These are phyloP conservation scores for Acorus gramineus DNA, from an alignment of 106 monocot species.

Conservation along the genomic window DNA sequence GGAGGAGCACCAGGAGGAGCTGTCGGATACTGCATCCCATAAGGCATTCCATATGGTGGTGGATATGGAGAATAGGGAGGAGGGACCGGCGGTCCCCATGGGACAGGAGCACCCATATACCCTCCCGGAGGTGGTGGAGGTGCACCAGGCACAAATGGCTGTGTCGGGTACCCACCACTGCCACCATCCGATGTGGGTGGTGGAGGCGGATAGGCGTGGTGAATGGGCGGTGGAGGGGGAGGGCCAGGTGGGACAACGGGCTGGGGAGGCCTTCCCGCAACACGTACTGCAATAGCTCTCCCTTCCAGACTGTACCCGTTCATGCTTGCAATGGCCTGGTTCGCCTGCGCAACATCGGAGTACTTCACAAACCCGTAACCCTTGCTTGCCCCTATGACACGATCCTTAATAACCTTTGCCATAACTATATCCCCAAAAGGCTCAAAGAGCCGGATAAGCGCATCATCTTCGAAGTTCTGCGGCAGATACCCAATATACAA, in stretches of 20 bases:
- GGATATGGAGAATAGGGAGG: constrained; percentile 42
- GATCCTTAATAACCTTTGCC: constrained; percentile 92
- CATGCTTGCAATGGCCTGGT: constrained; percentile 71
- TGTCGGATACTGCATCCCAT: no score
- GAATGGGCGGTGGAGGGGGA: constrained; percentile 21
- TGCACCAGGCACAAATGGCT: constrained; percentile 36
- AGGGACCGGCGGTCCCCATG: constrained; percentile 49
- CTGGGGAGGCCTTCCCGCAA: constrained; percentile 85
- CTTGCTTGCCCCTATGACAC: constrained; percentile 59
- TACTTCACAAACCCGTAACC: constrained; percentile 98
- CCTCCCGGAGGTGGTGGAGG: constrained; percentile 50
- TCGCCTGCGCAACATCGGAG: constrained; percentile 55
- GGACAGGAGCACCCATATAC: constrained; percentile 34
- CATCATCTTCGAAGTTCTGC: constrained; percentile 67
- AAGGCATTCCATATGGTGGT: constrained; percentile 7
- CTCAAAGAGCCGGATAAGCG: constrained; percentile 60
- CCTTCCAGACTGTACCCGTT: constrained; percentile 83
- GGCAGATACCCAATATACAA: constrained; percentile 87
- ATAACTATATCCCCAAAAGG: constrained; percentile 84
- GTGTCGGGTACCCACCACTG: constrained; percentile 54
- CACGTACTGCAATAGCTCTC: constrained; percentile 70
- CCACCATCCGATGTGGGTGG: constrained; percentile 26
- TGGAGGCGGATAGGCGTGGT: constrained; percentile 5
- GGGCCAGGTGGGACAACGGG: constrained; percentile 64
- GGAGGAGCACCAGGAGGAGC: no score